Base-by-base conservation (phyloP, 257 asterid genomes). In the Handroanthus guayacan region DNA sequence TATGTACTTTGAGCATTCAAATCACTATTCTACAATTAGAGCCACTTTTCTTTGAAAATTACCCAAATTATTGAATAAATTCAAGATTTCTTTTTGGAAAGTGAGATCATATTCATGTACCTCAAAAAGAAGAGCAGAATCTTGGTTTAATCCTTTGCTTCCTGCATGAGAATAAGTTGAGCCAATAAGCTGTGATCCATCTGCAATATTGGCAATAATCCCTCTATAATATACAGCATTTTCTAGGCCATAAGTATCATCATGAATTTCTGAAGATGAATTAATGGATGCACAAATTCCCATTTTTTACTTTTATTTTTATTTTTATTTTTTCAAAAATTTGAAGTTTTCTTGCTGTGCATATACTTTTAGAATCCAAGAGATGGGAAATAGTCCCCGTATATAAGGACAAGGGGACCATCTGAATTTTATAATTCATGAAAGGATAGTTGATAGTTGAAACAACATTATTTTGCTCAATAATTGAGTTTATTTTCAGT, bases 141-240 rank as follows among this genome's bases (percentile, higher is more conserved):
- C 97, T 86, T 94, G 98, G 25, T 91, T 94, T 14, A 81, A 3
- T 48, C 95, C 97, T 83, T 94, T 94, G 80, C 82, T 83, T 47
- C 97, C 97, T 77, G 81, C 78, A 51, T 83, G 85, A 76, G 97
- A 89, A 75, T 79, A 78, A 64, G 84, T 66, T 57, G 98, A 93
- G 39, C 89, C 97, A 81, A 85, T 37, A 25, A 18, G 63, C 7
- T 63, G 77, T 71, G 84, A 71, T 69, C 69, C 75, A 67, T 17
- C 50, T 31, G 67, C 44, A 57, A 16, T 64, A 55, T n/a, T 62
- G 18, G 37, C 36, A 67, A 25, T 34, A 57, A 54, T 56, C 16
- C 79, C 87, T 68, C 78, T 78, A 57, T 75, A 80, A 57, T 83
- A 77, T 0, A 82, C 93, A 39, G 84, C 89, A 84, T 80, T 89